Evolutionary conservation across 2,329 filamentous ascomycete species (phyloP).

Genomic region (Fusarium ambrosium): DNA sequence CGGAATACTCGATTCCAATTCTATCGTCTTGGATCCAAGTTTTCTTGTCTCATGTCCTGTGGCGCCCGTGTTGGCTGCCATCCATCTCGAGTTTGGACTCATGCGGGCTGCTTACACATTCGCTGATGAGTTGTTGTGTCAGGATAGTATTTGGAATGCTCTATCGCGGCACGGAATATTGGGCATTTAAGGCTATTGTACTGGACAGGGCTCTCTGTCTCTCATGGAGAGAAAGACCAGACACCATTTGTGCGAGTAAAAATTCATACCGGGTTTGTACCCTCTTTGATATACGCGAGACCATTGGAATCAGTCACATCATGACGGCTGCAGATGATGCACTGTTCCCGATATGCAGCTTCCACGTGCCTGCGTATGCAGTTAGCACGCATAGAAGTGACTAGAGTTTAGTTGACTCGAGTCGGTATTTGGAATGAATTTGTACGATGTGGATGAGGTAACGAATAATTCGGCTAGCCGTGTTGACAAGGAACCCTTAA

Average conservation of each 20-base stretch:
- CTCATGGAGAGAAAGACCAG: background rate
- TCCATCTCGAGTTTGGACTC: background rate
- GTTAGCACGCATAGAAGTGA: constrained; percentile 4
- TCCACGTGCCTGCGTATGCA: constrained; percentile 18
- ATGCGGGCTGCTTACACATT: constrained; percentile 13
- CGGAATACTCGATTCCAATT: background rate
- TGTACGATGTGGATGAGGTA: background rate
- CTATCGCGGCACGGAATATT: background rate
- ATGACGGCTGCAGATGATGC: constrained; percentile 21
- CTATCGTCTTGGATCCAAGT: background rate
- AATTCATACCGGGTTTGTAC: background rate
- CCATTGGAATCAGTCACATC: constrained; percentile 10
- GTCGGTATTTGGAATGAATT: background rate
- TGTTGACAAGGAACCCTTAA: background rate
- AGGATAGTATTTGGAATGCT: background rate
- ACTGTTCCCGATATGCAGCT: constrained; percentile 13
- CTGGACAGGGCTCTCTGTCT: background rate
- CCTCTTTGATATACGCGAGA: background rate
- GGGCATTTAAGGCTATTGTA: background rate
- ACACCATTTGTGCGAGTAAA: background rate
- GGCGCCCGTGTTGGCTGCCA: background rate
- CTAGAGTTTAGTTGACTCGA: background rate
- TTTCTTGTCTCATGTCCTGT: background rate
- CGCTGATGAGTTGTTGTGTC: constrained; percentile 3
- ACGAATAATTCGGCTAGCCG: background rate